phyloP scores from a whole-genome alignment of 345 rosid genomes.

The Noccaea caerulescens region DNA sequence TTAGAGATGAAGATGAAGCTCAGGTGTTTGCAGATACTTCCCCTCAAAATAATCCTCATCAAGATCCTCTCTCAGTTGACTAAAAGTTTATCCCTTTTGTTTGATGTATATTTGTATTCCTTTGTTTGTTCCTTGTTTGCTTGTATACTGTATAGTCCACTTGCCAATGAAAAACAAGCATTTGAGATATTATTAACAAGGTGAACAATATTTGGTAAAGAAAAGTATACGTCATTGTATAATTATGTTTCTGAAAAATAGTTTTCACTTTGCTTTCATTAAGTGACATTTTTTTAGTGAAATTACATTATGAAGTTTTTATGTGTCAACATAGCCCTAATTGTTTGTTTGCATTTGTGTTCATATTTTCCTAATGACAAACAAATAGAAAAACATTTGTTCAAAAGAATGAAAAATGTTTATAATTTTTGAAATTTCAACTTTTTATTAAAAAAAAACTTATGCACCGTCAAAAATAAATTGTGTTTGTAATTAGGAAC shows the following conservation, averaged over 20 bases:
- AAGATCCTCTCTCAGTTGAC: constrained; percentile 36
- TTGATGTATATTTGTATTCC: constrained; percentile 30
- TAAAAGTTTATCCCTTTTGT: neutral
- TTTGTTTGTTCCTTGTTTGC: constrained; percentile 21
- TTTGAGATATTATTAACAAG: constrained; percentile 21
- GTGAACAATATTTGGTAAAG: constrained; percentile 5
- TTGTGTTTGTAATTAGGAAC: no score
- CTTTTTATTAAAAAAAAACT: no score
- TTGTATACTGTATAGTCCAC: constrained; percentile 23
- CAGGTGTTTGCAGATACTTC: constrained; percentile 45
- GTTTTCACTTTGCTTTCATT: neutral
- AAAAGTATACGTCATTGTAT: constrained; percentile 2
- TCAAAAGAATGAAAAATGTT: no score
- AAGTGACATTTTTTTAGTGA: no score
- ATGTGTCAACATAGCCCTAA: no score
- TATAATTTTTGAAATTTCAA: neutral
- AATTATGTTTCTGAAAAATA: neutral
- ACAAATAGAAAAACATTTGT: no score
- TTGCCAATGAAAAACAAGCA: constrained; percentile 18
- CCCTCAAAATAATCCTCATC: constrained; percentile 35
- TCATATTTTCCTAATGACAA: no score
- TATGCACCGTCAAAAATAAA: no score
- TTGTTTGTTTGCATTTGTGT: no score
- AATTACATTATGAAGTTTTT: no score
- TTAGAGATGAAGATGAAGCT: constrained; percentile 81